Conservation (phyloP, 1,139 yeast genomes). For the Hemisphaericaspora subhashii region DNA sequence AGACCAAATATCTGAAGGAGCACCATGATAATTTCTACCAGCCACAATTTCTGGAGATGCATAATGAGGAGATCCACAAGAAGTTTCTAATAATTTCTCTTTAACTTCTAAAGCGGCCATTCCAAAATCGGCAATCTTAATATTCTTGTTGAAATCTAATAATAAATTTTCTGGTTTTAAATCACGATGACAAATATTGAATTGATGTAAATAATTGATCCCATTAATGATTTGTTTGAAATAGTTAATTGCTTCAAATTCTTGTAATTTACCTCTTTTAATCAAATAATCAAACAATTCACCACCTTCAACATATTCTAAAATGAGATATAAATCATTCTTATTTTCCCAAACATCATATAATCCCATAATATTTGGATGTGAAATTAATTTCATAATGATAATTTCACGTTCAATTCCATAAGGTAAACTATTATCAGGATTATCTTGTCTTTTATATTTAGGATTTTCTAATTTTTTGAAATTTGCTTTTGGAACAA, state of each 20-base stretch:
- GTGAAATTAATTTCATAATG: slow-evolving; percentile 86
- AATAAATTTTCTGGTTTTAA: slow-evolving; percentile 92
- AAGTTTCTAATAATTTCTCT: slow-evolving; percentile 83
- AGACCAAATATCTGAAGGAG: slow-evolving; percentile 98
- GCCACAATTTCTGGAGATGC: slow-evolving; percentile 98
- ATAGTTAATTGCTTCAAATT: slow-evolving; percentile 83
- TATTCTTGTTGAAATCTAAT: slow-evolving; percentile 81
- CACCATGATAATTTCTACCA: slow-evolving; percentile 92
- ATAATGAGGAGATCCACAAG: slow-evolving; percentile 98
- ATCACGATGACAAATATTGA: slow-evolving; percentile 94
- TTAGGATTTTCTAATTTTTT: slow-evolving; percentile 56
- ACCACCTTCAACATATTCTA: slow-evolving; percentile 97
- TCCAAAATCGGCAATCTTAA: slow-evolving; percentile 97
- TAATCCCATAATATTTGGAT: slow-evolving; percentile 91
- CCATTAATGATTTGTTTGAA: slow-evolving; percentile 93
- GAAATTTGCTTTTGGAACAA: slow-evolving; percentile 80
- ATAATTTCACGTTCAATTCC: slow-evolving; percentile 97
- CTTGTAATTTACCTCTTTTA: slow-evolving; percentile 84
- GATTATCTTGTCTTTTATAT: slow-evolving; percentile 37
- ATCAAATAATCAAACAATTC: slow-evolving; percentile 91
- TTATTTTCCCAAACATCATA: slow-evolving; percentile 99
- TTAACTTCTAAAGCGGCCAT: slow-evolving; percentile 98
- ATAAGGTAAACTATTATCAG: slow-evolving; percentile 68
- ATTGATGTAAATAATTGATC: slow-evolving; percentile 88
- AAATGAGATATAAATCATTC: slow-evolving; percentile 83